phyloP scores from a whole-genome alignment of 73 alveolate genomes.

The Paramecium tetraurelia region DNA sequence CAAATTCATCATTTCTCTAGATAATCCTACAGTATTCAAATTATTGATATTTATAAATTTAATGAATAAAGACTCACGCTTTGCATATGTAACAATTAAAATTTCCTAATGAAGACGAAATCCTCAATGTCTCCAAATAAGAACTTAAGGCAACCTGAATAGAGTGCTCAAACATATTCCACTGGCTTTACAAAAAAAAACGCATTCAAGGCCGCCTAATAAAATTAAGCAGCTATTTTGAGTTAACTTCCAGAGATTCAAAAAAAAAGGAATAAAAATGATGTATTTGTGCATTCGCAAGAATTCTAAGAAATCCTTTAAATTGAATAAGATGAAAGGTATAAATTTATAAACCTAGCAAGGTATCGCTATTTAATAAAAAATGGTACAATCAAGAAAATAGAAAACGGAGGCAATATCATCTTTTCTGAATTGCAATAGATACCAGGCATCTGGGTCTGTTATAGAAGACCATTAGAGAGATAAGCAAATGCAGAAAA shows the following conservation, averaged over 20 bases:
- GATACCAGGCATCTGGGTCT: conserved; percentile 77
- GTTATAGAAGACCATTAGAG: conserved; percentile 75
- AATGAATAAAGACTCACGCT: conserved; percentile 35
- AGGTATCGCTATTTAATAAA: conserved; percentile 77
- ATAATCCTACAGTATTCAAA: not conserved
- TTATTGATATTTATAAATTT: not conserved
- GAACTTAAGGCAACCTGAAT: not conserved
- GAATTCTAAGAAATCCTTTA: conserved; percentile 46
- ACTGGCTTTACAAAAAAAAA: not conserved
- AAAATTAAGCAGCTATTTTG: not conserved
- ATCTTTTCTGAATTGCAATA: conserved; percentile 80
- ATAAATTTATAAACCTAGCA: conserved; percentile 1
- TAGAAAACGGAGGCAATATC: conserved; percentile 78
- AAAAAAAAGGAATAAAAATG: not conserved
- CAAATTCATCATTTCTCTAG: not conserved
- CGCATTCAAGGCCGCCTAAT: not conserved
- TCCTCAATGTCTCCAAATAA: not conserved
- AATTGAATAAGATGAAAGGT: conserved; percentile 62
- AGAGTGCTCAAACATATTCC: not conserved
- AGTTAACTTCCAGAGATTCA: conserved; percentile 13
- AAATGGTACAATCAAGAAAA: conserved; percentile 76
- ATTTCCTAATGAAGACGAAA: not conserved
- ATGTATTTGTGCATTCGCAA: not conserved
- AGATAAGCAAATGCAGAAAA: conserved; percentile 75
- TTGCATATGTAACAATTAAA: conserved; percentile 10